These are phyloP conservation scores for Candida buenavistaensis DNA, from an alignment of 1,139 yeast species.

Conservation along the genomic window DNA sequence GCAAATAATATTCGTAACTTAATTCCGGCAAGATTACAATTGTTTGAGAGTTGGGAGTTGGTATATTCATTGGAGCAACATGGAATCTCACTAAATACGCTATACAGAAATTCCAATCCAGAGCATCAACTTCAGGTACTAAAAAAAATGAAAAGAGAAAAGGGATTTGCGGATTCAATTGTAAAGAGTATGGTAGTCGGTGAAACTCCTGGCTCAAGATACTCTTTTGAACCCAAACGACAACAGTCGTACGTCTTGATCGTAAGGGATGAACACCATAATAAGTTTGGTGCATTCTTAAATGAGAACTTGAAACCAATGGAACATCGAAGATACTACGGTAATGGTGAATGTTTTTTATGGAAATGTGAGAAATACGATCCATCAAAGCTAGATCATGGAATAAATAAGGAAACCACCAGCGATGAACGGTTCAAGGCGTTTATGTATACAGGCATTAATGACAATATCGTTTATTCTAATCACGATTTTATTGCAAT, in stretches of 20 bases:
- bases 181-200: slow-evolving; percentile 34
- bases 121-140: slow-evolving; percentile 29
- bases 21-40: slow-evolving; percentile 76
- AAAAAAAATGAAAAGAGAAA: slow-evolving; percentile 21
- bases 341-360: slow-evolving; percentile 92
- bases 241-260: slow-evolving; percentile 71
- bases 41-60: slow-evolving; percentile 74
- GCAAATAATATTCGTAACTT: slow-evolving; percentile 74
- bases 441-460: slow-evolving; percentile 84
- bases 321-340: slow-evolving; percentile 74
- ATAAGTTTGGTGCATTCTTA: slow-evolving; percentile 78
- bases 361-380: slow-evolving; percentile 64
- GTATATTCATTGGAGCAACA: slow-evolving; percentile 85
- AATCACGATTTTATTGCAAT: slow-evolving; percentile 75
- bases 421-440: slow-evolving; percentile 59
- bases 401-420: slow-evolving; percentile 7
- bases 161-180: slow-evolving; percentile 41
- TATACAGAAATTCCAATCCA: slow-evolving; percentile 49
- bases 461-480: slow-evolving; percentile 83
- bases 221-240: slow-evolving; percentile 26
- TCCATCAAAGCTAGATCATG: slow-evolving; percentile 18
- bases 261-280: slow-evolving; percentile 60
- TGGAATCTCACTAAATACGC: slow-evolving; percentile 82
- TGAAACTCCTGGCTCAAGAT: slow-evolving; percentile 16
- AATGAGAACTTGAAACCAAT: slow-evolving; percentile 74